Percentiles rank a stretch among this genome's conserved stretches.
Evolutionary conservation across 2,329 filamentous ascomycete species (phyloP).

Genomic region (Cordyceps tenuipes): DNA sequence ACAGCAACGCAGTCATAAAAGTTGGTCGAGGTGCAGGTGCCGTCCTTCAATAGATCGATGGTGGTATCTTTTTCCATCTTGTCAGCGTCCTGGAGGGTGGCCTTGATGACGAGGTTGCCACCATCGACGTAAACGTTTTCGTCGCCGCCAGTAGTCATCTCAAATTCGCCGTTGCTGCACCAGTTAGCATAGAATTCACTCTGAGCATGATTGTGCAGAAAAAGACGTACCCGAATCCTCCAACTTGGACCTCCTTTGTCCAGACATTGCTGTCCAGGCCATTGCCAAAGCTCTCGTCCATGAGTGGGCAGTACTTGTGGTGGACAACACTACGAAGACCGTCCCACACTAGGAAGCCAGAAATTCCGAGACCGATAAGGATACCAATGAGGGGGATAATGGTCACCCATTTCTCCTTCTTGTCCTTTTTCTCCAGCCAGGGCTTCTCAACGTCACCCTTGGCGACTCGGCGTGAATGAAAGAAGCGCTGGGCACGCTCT

Average conservation of each 20-base stretch:
- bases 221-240: conserved; percentile 61
- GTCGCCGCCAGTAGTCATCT: conserved; percentile 61
- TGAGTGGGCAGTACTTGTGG: conserved; percentile 63
- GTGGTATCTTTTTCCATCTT: conserved; percentile 58
- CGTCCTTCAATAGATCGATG: conserved; percentile 58
- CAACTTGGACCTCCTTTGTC: conserved; percentile 67
- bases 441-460: conserved; percentile 69
- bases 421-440: conserved; percentile 65
- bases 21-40: conserved; percentile 56
- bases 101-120: conserved; percentile 64
- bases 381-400: conserved; percentile 71
- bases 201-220: background rate
- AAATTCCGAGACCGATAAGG: conserved; percentile 56
- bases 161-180: conserved; percentile 69
- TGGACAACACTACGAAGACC: conserved; percentile 63
- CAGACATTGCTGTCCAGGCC: conserved; percentile 55
- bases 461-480: conserved; percentile 63
- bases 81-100: conserved; percentile 63
- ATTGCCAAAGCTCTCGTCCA: conserved; percentile 54
- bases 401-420: conserved; percentile 78
- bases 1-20: conserved; percentile 53
- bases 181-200: conserved; percentile 2
- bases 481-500: conserved; percentile 47
- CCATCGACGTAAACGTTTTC: conserved; percentile 69
- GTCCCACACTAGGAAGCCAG: conserved; percentile 67